Evolutionary conservation across 1,284 basidiomycete genomes (phyloP).

Genomic region (Ceratobasidium sp.): DNA sequence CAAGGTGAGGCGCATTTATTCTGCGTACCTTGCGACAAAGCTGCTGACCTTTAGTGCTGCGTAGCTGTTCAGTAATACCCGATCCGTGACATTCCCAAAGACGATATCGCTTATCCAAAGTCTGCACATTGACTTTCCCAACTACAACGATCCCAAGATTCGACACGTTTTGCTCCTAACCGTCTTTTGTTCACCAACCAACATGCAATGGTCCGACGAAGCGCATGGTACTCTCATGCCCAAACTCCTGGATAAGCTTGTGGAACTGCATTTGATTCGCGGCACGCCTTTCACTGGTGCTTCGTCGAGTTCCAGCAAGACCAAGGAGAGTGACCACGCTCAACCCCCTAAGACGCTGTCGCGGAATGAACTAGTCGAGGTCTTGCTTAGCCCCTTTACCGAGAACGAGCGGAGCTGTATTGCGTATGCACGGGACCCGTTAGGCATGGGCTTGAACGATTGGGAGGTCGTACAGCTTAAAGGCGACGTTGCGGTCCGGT

Average conservation of each 20-base stretch:
- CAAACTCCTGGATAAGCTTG: conserved; percentile 36
- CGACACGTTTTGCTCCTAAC: conserved; percentile 71
- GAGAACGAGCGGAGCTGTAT: conserved; percentile 37
- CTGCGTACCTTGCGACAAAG: background rate
- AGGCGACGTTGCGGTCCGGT: conserved; percentile 24
- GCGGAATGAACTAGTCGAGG: conserved; percentile 63
- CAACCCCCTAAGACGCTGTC: conserved; percentile 60
- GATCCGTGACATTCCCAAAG: conserved; percentile 62
- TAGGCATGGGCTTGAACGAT: conserved; percentile 28
- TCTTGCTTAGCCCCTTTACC: conserved; percentile 67
- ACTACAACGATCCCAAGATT: conserved; percentile 60
- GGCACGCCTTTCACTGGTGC: conserved; percentile 38
- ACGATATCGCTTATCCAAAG: conserved; percentile 63
- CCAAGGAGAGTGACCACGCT: conserved; percentile 59
- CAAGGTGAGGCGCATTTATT: conserved; percentile 56
- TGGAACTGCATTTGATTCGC: conserved; percentile 31
- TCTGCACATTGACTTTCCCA: conserved; percentile 68
- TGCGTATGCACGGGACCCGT: conserved; percentile 17
- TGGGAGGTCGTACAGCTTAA: conserved; percentile 35
- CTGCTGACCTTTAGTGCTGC: background rate
- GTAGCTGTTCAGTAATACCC: conserved; percentile 70
- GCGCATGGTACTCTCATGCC: conserved; percentile 21
- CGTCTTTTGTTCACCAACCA: conserved; percentile 61
- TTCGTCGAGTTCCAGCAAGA: conserved; percentile 51
- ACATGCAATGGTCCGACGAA: conserved; percentile 50